Evolutionary conservation across 306 rosid species (phyloP), one percentile per base, ranked within the genome.

Genomic region (Leucaena leucocephala): DNA sequence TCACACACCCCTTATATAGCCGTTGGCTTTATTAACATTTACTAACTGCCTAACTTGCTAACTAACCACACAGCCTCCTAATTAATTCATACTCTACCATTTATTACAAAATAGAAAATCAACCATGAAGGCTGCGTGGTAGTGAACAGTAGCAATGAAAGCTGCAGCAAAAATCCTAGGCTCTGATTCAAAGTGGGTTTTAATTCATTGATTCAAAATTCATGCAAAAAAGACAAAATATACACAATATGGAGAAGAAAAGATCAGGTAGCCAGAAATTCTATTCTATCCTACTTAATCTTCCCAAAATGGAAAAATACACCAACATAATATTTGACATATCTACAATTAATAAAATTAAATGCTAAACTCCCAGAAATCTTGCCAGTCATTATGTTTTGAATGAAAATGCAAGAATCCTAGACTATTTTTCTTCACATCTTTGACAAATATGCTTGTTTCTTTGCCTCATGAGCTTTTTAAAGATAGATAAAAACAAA

Each of bases 401-500:
- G 36, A 71, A 21, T 40, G 76, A 9, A 68, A 71, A 34, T 17
- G 4, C 65, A 27, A 52, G n/a, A 36, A 39, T 6, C 19, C 16
- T 21, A 46, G 33, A 39, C 14, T 12, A 59, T 46, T 69, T 69
- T 14, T 22, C 34, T 22, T 45, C 38, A 4, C 55, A 68, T 45
- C 11, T 10, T 27, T 58, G 36, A 21, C 16, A n/a, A 36, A 62
- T 59, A 33, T 16, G 44, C 44, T 15, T 27, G 58, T 5, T 36
- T n/a, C 35, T 17, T 75, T 58, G 59, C 15, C 35, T 62, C 35
- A 3, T 45, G 35, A 17, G 45, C 7, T 33, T 49, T 34, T 38
- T 19, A 7, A 19, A 68, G 52, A 70, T 6, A 40, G 36, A 71
- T 39, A 15, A 72, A 39, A 61, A 43, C 63, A 77, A 72, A 40